Base-by-base conservation (phyloP, 306 rosid genomes). In the Malus asiatica region DNA sequence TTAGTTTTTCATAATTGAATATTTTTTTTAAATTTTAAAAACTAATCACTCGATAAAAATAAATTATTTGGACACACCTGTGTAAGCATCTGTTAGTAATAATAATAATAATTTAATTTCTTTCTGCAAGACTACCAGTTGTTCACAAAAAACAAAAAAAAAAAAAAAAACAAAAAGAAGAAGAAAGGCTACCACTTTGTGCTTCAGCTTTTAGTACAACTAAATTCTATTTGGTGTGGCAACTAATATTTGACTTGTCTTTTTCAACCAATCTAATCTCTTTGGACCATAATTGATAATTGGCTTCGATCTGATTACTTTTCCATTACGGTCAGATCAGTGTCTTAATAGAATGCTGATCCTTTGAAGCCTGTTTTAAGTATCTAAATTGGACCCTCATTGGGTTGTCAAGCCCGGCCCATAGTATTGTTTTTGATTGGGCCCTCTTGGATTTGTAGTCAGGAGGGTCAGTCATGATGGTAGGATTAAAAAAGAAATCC, bases 161-260 rank as follows among this genome's bases (percentile, higher is more conserved):
- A 5, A 5, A 6, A 5, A 6, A 6, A 0, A 35, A 35, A 0
- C 0, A 35, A 35, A 1, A 33, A 33, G 2, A 6, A 7, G 42
- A 38, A 64, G 68, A 30, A 30, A 64, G 68, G 5, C 7, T 14
- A 18, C 22, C 68, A 32, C 20, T 64, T 14, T 64, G 23, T 64
- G 45, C 23, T 60, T 25, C 0, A 14, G 11, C 35, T 62, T 29
- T 62, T 57, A 25, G 14, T 32, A 30, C 44, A 32, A 30, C 42
- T 22, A 64, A 32, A 64, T 64, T 64, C 25, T 64, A 32, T 64
- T 64, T 18, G 23, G 35, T 32, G 23, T 64, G 23, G 45, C 68
- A 18, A 64, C 45, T 32, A 32, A 64, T 16, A 15, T 32, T 32
- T 64, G 23, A 64, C 12, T 64, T 18, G 68, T 64, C 66, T 2